Evolutionary conservation across 2,329 filamentous ascomycete genomes (phyloP), one percentile per base, ranked within the genome.

Genomic region (Alternaria incomplexa): DNA sequence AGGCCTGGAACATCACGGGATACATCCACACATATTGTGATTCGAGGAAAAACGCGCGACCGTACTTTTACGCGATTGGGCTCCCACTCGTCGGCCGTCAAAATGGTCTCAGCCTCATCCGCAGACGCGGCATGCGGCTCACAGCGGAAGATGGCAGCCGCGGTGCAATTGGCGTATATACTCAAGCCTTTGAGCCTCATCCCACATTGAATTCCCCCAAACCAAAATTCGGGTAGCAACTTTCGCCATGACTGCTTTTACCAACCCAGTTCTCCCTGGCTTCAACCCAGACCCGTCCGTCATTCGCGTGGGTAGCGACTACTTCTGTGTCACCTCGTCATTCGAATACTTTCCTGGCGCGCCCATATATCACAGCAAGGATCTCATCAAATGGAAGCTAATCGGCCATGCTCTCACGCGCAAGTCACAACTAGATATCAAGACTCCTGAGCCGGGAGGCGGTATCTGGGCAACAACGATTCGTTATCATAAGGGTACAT

Each of bases 301-400:
- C 32, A 65, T 84, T 20, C 76, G 83, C 7, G 82, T 84, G 5
- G 62, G 56, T 4, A 20, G 44, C 2, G 75, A 74, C 9, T 85
- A 84, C 69, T 85, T 83, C 69, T 84, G 82, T 62, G 81, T 80
- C 6, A 84, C 84, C 0, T 87, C 85, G 0, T 85, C 83, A 0
- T 87, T 87, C 63, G 81, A 85, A 45, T 79, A 82, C 5, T 86
- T 85, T 65, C 85, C 85, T 0, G 85, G 85, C 0, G 73, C 85
- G 4, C 84, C 85, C 0, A 81, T 87, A 28, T 83, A 87, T 64
- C 83, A 83, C 6, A 85, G 81, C 12, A 81, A 78, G 43, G 85
- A 87, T 65, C 70, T 87, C 3, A 65, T 82, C 13, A 82, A 84
- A 61, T 88, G 85, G 85, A 83, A 81, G 45, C 76, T 83, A 4